These are phyloP conservation scores for Agrocybe praecox DNA, from an alignment of 768 basidiomycete species.

Conservation along the genomic window DNA sequence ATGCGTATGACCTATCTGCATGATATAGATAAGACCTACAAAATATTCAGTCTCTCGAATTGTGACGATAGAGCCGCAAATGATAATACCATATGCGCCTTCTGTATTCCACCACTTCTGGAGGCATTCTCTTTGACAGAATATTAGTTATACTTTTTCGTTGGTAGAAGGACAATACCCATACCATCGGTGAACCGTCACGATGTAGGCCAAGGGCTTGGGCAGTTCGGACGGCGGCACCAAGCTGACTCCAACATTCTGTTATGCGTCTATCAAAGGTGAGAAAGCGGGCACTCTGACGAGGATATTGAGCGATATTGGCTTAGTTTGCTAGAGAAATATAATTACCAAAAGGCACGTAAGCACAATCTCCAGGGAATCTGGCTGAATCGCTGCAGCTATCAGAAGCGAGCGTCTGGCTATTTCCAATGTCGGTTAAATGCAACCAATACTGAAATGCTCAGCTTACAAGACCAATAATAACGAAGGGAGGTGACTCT, in stretches of 20 bases:
- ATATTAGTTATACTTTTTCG: constrained; percentile 4
- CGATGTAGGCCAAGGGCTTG: constrained; percentile 93
- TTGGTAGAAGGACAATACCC: background rate
- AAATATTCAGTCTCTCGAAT: background rate
- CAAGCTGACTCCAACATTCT: constrained; percentile 95
- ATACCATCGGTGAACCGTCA: constrained; percentile 82
- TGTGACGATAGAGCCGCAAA: background rate
- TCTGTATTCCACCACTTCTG: constrained; percentile 82
- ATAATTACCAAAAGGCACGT: constrained; percentile 80
- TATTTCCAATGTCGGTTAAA: constrained; percentile 31
- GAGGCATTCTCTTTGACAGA: constrained; percentile 61
- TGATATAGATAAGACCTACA: constrained; percentile 86
- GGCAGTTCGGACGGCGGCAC: constrained; percentile 90
- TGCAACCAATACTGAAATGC: background rate
- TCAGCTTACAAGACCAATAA: constrained; percentile 90
- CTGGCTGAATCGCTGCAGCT: constrained; percentile 91
- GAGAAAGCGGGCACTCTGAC: constrained; percentile 56
- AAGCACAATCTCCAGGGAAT: constrained; percentile 90
- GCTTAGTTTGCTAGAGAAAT: background rate
- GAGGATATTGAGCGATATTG: background rate
- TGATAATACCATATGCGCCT: constrained; percentile 80
- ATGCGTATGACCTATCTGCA: constrained; percentile 89
- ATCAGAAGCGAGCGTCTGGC: constrained; percentile 88
- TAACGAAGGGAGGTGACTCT: constrained; percentile 85
- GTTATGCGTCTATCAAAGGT: constrained; percentile 85